Evolutionary conservation across 1,139 yeast species (phyloP), one percentile per base, ranked within the genome.

Genomic region (Pichia sp.): DNA sequence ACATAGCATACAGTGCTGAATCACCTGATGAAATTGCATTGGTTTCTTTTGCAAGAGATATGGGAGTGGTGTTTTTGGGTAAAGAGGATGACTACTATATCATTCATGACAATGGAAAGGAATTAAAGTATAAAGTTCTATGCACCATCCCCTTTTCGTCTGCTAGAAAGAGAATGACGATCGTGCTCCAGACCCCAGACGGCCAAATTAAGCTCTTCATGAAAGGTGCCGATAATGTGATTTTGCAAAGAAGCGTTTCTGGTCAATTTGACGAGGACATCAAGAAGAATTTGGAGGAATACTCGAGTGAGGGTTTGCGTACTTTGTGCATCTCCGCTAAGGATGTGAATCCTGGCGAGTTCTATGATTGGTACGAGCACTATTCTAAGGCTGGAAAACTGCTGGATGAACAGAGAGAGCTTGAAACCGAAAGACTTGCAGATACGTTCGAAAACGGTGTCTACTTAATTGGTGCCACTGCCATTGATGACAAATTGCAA

Each of bases 401-500:
- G 1, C 72, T 79, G 51, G 79, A 70, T 46, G 81, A 76, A 45
- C 75, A 85, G 52, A 80, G 98, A 65, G 97, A 89, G 49, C 88
- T 75, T 39, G 72, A 78, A 55, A 79, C 93, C 73, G 96, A 87
- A 53, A 74, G 71, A 51, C 83, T 87, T 51, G 87, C 90, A 21
- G 91, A 88, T 52, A 80, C 81, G 50, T 82, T 93, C 59, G 99
- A 93, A 69, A 75, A 79, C 21, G 82, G 81, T 34, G 73, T 93
- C 61, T 72, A 72, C n/a, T 72, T 93, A 52, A 72, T 93, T 42
- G 99, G 99, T 55, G 98, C 98, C 59, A 93, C 99, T 37, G 99
- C 98, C 21, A 93, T 93, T 67, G 99, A 93, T 68, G 99, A 93
- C 70, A 79, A 96, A 63, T 76, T 93, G 54, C 99, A 93, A 71